Conservation (phyloP, 257 asterid species). For the Striga asiatica region DNA sequence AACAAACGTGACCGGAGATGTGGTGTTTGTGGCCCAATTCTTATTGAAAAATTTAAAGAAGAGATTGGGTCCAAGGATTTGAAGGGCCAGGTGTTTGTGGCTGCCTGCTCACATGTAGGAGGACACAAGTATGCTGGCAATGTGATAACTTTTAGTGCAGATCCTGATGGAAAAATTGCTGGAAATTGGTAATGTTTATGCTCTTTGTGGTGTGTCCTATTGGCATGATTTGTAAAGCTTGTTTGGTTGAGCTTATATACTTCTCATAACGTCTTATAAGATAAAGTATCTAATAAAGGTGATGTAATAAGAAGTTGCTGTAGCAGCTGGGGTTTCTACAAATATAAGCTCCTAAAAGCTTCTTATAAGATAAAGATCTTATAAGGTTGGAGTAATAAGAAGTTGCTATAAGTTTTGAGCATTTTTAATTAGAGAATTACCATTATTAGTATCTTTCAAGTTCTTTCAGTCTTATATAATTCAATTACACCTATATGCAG, state of each 20-base stretch:
- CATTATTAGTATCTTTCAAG: no score
- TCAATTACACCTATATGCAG: no score
- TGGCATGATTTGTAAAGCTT: not conserved
- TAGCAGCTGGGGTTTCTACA: no score
- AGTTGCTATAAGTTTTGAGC: no score
- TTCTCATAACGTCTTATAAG: no score
- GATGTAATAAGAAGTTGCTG: no score
- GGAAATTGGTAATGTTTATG: constrained; percentile 74
- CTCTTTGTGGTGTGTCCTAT: constrained; percentile 2
- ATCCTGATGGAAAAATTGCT: constrained; percentile 47
- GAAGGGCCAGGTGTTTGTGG: constrained; percentile 45
- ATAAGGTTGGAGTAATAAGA: no score
- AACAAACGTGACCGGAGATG: constrained; percentile 73
- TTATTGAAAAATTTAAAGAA: constrained; percentile 69
- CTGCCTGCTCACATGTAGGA: constrained; percentile 93
- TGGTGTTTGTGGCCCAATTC: constrained; percentile 94
- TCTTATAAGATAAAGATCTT: no score
- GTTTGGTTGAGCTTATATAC: not conserved
- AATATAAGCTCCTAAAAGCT: no score
- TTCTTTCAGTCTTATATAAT: no score
- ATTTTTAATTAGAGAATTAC: no score
- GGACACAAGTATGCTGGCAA: constrained; percentile 99
- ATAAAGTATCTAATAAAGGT: no score
- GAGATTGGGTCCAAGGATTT: constrained; percentile 50
- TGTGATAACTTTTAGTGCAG: constrained; percentile 62